Base-by-base conservation (phyloP, 73 alveolate species). In the Effrenium voratum region DNA sequence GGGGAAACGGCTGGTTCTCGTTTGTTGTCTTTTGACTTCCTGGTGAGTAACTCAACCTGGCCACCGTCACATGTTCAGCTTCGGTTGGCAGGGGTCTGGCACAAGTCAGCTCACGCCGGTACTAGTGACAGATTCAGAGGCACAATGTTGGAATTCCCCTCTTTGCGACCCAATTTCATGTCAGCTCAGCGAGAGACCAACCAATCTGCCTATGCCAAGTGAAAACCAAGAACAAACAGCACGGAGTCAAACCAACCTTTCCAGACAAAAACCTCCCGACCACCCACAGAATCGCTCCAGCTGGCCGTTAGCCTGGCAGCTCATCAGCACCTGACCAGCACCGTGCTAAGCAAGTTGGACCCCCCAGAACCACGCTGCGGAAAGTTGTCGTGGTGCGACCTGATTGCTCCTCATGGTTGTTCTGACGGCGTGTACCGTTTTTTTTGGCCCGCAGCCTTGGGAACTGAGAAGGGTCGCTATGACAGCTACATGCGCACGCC, bases 261-360 rank as follows among this genome's bases (percentile, higher is more conserved):
- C 75, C 28, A 60, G 28, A 70, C 44, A 32, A 32, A 6, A 34
- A 47, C 34, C 80, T 26, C 80, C 75, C 4, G 26, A n/a, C 60
- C 59, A 40, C 36, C 44, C 80, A 68, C 49, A 3, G 26, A 47
- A 30, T 12, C 50, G 43, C 52, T 45, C 87, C 87, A 77, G 66
- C 5, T 55, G 85, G 73, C 97, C 97, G 46, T 90, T 90, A 49
- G 82, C 66, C 87, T 90, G 97, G 49, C 97, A 90, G 44, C 87
- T 75, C 97, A 90, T 90, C 75, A 90, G 13, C 36, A 90, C 97
- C 97, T 90, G 22, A 32, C 57, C 5, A 28, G 6, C 46, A 36
- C 41, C 77, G 28, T 4, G n/a, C 75, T 16, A 8, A 3, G n/a
- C 15, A 8, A 32, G 8, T 60, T 60, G 28, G n/a, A 24, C 75